Evolutionary conservation across 2,329 filamentous ascomycete species (phyloP), one percentile per base, ranked within the genome.

Genomic region (Phoma sp.): DNA sequence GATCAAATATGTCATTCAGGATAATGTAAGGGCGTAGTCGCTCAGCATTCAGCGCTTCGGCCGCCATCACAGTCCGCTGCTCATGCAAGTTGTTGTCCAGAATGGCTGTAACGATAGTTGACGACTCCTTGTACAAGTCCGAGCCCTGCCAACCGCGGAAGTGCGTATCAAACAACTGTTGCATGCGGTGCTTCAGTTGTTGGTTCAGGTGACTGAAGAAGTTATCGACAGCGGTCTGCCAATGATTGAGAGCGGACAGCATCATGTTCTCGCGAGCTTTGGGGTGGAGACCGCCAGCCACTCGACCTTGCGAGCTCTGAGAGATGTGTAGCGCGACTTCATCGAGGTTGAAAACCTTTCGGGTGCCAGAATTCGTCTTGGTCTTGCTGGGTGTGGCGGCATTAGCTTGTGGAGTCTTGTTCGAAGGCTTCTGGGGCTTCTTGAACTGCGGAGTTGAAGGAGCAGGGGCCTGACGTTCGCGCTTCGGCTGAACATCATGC

Each of bases 11-110:
- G 0, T 69, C 60, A 1, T 65, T 43, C 17, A 71, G 61, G 3
- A 68, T 66, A 1, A 75, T 73, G n/a, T 76, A 69, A 0, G 77
- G 73, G 2, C 73, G 74, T 36, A 70, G 62, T 0, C 36, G 57
- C 47, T 80, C 76, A 5, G 73, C 65, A 0, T 48, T 50, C 0
- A 78, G 55, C 0, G 66, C 58, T 12, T 74, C 69, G 0, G 45
- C 18, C 0, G 72, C 64, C 55, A 67, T 62, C 0, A 56, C 57
- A 0, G 32, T 54, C 0, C 56, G 60, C 29, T 75, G 69, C 25
- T 72, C 56, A 1, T 49, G 38, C 7, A 76, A 52, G 21, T 73
- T 65, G 1, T 57, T 33, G 0, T 57, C 53, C 0, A 78, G 36
- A 20, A 76, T 61, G 0, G 49, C 38, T 1, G 66, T 42, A 0